These are phyloP conservation scores for Hippophae gyantsensis DNA, from an alignment of 306 rosid species.

Conservation along the genomic window DNA sequence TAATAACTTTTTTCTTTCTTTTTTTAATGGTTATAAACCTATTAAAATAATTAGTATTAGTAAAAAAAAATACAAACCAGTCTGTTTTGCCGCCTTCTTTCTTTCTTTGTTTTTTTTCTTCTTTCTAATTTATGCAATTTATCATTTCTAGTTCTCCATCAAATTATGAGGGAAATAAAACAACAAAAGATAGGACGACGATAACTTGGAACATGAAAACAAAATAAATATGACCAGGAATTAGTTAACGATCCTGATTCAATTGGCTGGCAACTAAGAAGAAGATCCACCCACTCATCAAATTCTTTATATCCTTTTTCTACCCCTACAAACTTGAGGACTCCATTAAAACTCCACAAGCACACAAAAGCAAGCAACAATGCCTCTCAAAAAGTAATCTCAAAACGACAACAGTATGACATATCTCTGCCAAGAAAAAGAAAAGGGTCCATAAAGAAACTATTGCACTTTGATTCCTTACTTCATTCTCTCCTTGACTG, in stretches of 20 bases:
- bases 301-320: not conserved
- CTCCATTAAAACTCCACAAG: not conserved
- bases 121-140: no score
- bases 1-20: no score
- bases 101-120: no score
- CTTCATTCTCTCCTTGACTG: no score
- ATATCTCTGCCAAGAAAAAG: no score
- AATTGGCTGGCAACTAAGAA: not conserved
- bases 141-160: no score
- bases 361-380: not conserved
- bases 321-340: not conserved
- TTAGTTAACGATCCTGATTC: not conserved
- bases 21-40: no score
- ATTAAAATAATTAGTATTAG: no score
- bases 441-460: not conserved
- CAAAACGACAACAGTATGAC: not conserved
- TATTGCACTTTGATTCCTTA: not conserved
- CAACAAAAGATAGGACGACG: conserved; percentile 7
- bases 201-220: conserved; percentile 5
- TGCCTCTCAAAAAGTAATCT: no score
- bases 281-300: not conserved
- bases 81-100: no score
- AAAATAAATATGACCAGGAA: conserved; percentile 15
- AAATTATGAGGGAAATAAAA: not conserved
- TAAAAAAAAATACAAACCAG: no score